Evolutionary conservation across 2,329 filamentous ascomycete genomes (phyloP).

Genomic region (Claviceps purpurea): DNA sequence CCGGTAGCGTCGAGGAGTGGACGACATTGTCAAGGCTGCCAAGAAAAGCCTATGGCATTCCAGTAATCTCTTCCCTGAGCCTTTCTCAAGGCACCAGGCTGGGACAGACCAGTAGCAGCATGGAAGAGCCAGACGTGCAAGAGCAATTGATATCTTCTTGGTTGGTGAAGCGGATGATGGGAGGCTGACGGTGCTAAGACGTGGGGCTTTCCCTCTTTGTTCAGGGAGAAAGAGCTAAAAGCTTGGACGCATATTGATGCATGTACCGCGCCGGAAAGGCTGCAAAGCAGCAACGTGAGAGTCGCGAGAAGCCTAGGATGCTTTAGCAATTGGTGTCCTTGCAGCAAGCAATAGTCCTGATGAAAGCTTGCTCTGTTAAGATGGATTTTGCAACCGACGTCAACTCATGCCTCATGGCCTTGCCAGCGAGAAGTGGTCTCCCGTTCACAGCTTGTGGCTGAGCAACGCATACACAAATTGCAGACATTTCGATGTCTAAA

Average conservation of each 20-base stretch:
- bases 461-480: neutral
- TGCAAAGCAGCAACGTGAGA: neutral
- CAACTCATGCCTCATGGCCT: neutral
- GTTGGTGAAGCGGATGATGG: neutral
- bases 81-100: slow-evolving; percentile 25
- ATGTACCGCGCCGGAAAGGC: slow-evolving; percentile 5
- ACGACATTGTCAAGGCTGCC: slow-evolving; percentile 30
- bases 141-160: neutral
- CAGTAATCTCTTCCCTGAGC: slow-evolving; percentile 16
- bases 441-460: neutral
- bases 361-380: neutral
- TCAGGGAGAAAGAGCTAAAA: neutral
- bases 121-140: slow-evolving; percentile 15
- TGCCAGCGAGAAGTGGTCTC: neutral
- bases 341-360: neutral
- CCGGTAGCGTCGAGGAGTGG: slow-evolving; percentile 43
- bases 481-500: neutral
- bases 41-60: slow-evolving; percentile 2
- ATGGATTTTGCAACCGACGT: neutral
- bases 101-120: slow-evolving; percentile 19
- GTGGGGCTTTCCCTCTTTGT: neutral
- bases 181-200: neutral
- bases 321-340: neutral
- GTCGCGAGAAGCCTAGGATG: neutral
- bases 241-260: slow-evolving; percentile 2